Evolutionary conservation across 352 stramenopile species (phyloP).

Genomic region (Pythium coloratum): DNA sequence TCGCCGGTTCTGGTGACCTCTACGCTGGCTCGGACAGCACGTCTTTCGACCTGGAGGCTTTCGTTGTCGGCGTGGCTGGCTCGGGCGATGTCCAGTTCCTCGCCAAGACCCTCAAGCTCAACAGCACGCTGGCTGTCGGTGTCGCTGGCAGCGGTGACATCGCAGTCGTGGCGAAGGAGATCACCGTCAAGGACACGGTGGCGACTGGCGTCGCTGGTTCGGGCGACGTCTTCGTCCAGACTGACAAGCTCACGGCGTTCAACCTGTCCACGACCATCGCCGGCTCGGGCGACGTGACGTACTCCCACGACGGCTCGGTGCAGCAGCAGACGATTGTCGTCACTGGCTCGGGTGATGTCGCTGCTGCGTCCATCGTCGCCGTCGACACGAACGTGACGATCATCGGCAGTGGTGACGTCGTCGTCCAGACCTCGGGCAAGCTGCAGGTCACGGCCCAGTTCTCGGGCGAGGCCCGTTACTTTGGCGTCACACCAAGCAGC

Average conservation of each 20-base stretch:
- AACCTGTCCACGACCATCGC: constrained; percentile 27
- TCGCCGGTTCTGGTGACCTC: constrained; percentile 19
- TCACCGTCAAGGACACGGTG: constrained; percentile 22
- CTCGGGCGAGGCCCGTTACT: constrained; percentile 39
- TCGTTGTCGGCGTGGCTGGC: background rate
- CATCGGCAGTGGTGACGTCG: constrained; percentile 34
- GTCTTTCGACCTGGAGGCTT: background rate
- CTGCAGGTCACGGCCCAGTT: constrained; percentile 29
- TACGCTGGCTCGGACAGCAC: constrained; percentile 11
- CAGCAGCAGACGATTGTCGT: constrained; percentile 30
- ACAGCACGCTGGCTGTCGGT: constrained; percentile 1
- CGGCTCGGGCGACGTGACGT: constrained; percentile 35
- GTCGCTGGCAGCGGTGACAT: constrained; percentile 23
- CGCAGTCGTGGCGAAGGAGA: constrained; percentile 28
- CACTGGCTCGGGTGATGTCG: constrained; percentile 36
- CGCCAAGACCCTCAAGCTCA: background rate
- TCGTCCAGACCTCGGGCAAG: constrained; percentile 39
- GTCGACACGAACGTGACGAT: constrained; percentile 38
- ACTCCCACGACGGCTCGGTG: constrained; percentile 27
- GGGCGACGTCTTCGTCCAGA: constrained; percentile 36
- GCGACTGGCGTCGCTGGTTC: constrained; percentile 28
- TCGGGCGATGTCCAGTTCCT: background rate
- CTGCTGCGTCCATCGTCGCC: constrained; percentile 36
- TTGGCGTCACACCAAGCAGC: constrained; percentile 30
- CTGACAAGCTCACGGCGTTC: constrained; percentile 5